phyloP scores from a whole-genome alignment of 768 basidiomycete genomes.

The Fomitopsis pulvina region DNA sequence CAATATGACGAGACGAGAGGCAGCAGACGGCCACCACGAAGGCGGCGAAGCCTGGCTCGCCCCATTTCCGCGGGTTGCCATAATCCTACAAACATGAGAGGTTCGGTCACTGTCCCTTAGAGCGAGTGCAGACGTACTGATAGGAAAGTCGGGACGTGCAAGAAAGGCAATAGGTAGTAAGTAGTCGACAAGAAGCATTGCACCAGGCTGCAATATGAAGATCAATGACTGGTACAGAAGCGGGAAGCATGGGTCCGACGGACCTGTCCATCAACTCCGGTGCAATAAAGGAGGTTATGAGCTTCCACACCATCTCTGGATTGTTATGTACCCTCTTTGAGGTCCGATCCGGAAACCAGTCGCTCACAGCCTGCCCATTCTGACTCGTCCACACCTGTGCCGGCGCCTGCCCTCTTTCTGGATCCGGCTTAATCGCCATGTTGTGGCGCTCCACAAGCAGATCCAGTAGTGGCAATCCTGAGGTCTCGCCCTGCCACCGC shows the following conservation, averaged over 20 bases:
- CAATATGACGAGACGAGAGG: slow-evolving; percentile 85
- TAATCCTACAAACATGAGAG: slow-evolving; percentile 71
- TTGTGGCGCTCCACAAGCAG: slow-evolving; percentile 69
- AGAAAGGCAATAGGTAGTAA: slow-evolving; percentile 88
- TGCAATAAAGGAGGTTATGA: slow-evolving; percentile 78
- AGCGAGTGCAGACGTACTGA: slow-evolving; percentile 45
- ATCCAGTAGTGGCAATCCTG: slow-evolving; percentile 84
- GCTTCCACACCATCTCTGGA: slow-evolving; percentile 82
- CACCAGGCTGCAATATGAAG: slow-evolving; percentile 49
- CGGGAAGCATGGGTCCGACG: slow-evolving; percentile 18
- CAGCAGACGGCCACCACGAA: slow-evolving; percentile 94
- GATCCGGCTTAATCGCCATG: slow-evolving; percentile 30
- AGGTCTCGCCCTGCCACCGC: slow-evolving; percentile 89
- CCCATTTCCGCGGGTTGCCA: slow-evolving; percentile 92
- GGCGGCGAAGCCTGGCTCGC: slow-evolving; percentile 89
- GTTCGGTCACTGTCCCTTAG: too few relatives aligned
- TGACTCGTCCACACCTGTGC: slow-evolving; percentile 9
- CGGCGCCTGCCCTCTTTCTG: slow-evolving; percentile 16
- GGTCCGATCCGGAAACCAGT: slow-evolving; percentile 84
- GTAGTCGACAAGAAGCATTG: slow-evolving; percentile 87
- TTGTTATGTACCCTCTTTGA: slow-evolving; percentile 72
- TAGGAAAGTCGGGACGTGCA: slow-evolving; percentile 87
- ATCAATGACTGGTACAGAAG: slow-evolving; percentile 9
- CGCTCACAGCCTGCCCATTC: slow-evolving; percentile 20
- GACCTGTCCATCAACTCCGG: slow-evolving; percentile 94